Evolutionary conservation across 2,329 filamentous ascomycete species (phyloP).

Genomic region (Trichoderma brevicompactum): DNA sequence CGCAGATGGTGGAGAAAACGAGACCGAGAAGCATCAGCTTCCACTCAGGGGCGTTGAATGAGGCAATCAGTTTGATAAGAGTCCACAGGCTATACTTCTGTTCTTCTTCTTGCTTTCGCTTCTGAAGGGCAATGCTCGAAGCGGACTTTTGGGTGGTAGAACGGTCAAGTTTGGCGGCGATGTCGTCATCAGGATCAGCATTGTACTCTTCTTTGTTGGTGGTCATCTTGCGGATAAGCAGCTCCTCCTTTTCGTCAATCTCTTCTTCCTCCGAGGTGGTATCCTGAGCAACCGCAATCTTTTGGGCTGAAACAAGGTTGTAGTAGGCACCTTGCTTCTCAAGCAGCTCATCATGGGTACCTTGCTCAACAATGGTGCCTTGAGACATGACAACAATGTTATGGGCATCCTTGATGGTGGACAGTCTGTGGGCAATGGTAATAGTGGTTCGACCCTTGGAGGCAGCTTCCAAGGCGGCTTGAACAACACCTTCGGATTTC

Average conservation of each 20-base stretch:
- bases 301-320: constrained; percentile 86
- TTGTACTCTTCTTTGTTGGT: constrained; percentile 48
- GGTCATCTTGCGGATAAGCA: constrained; percentile 54
- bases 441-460: constrained; percentile 89
- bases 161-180: constrained; percentile 61
- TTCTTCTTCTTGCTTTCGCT: constrained; percentile 53
- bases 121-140: constrained; percentile 72
- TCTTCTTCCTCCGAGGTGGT: constrained; percentile 56
- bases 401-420: constrained; percentile 90
- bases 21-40: constrained; percentile 74
- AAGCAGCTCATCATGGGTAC: constrained; percentile 81
- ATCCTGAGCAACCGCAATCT: constrained; percentile 68
- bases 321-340: constrained; percentile 74
- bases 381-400: constrained; percentile 93
- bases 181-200: constrained; percentile 66
- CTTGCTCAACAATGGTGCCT: constrained; percentile 87
- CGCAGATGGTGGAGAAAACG: constrained; percentile 76
- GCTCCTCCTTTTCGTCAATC: constrained; percentile 54
- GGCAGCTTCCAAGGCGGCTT: constrained; percentile 87
- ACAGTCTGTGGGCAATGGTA: constrained; percentile 92
- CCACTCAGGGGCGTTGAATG: constrained; percentile 78
- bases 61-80: constrained; percentile 76
- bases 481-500: constrained; percentile 91
- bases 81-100: constrained; percentile 72
- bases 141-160: constrained; percentile 61